Conservation (phyloP, 768 basidiomycete species). For the Wakefieldia striispora region DNA sequence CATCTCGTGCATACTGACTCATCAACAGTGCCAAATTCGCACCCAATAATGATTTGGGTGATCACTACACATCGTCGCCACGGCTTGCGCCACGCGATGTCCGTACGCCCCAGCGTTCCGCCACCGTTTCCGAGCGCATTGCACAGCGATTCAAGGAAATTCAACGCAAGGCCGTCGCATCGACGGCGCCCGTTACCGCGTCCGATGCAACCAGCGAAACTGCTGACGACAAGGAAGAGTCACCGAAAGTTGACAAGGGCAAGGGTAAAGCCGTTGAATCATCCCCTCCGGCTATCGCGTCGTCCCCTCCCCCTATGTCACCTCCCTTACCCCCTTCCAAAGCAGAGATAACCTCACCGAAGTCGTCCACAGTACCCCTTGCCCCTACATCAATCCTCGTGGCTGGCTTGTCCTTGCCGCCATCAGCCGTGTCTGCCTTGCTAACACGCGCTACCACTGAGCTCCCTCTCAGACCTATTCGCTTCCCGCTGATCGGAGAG, state of each 20-base stretch:
- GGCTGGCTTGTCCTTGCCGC: conserved; percentile 70
- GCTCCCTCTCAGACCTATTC: conserved; percentile 66
- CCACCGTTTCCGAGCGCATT: conserved; percentile 87
- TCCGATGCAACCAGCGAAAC: conserved; percentile 22
- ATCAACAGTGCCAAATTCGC: conserved; percentile 78
- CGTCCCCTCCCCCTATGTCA: conserved; percentile 64
- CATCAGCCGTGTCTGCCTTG: conserved; percentile 63
- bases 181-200: conserved; percentile 29
- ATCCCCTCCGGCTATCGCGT: conserved; percentile 28
- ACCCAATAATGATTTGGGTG: conserved; percentile 58
- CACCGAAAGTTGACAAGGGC: conserved; percentile 76
- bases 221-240: conserved; percentile 30
- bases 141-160: conserved; percentile 79
- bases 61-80: conserved; percentile 84
- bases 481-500: conserved; percentile 79
- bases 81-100: conserved; percentile 55
- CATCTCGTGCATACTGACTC: conserved; percentile 3
- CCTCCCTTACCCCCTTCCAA: conserved; percentile 51
- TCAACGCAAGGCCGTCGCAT: conserved; percentile 50
- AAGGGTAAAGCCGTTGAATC: conserved; percentile 64
- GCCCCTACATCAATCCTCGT: conserved; percentile 61
- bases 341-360: conserved; percentile 36
- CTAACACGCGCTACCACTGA: conserved; percentile 70
- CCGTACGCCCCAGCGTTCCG: conserved; percentile 59
- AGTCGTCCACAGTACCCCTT: conserved; percentile 30